Evolutionary conservation across 2,329 filamentous ascomycete species (phyloP), one percentile per base, ranked within the genome.

Genomic region (Didymella keratinophila): DNA sequence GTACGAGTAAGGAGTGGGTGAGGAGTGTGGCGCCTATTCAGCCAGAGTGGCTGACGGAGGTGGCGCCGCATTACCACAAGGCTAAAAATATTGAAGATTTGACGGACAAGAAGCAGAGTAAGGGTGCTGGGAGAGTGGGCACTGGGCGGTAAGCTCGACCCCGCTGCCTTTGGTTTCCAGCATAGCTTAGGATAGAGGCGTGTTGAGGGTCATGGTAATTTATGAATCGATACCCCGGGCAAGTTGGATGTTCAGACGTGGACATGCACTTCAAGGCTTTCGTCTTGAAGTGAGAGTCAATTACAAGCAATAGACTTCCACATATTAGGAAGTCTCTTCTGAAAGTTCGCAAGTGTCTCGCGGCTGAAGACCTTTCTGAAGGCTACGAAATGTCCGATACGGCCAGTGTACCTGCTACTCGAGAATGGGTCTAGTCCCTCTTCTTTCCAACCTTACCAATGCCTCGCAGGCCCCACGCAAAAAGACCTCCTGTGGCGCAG

Each of bases 41-140:
- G 71, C 83, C 90, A 0, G 87, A 88, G 72, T 97, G 93, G 93
- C 75, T 99, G 68, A 86, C 87, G 7, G 94, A 98, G 78, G 87
- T 95, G 60, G 95, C 95, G 61, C 94, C 94, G 62, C 95, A 98
- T 80, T 97, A 93, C 73, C 92, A 97, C 76, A 97, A 96, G 80
- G 90, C 91, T 80, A 90, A 92, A 79, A 93, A 97, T 72, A 76
- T 97, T 39, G 94, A 97, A 71, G 88, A 92, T 1, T 72, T 84
- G 71, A 90, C 92, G 59, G 91, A 86, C 80, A 96, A 92, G 78
- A 83, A 89, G 79, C 86, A 87, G 0, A 91, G 83, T 80, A 1
- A 76, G 82, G 58, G 83, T 81, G 5, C 78, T 72, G 16, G 59
- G 2, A 52, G 43, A 20, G 56, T 55, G 23, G 52, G 56, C 16